These are phyloP conservation scores for Alternaria burnsii DNA, from an alignment of 2,329 filamentous ascomycete species.

Conservation along the genomic window DNA sequence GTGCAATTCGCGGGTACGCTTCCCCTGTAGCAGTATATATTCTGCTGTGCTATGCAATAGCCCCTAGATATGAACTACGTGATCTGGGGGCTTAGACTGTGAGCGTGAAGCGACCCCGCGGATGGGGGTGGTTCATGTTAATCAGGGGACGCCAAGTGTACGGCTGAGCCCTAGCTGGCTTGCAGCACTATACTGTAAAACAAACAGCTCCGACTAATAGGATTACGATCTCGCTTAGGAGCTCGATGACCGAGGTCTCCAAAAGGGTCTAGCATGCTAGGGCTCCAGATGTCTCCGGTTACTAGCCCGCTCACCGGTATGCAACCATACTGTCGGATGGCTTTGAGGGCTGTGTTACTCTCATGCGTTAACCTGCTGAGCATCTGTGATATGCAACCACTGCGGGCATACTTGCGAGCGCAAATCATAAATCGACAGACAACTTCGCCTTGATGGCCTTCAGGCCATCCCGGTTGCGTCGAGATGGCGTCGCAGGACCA, in stretches of 20 bases:
- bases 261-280: conserved; percentile 21
- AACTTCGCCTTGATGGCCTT: neutral
- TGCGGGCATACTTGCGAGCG: conserved; percentile 36
- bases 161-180: conserved; percentile 39
- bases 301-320: conserved; percentile 39
- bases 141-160: conserved; percentile 38
- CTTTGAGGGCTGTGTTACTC: conserved; percentile 33
- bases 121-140: conserved; percentile 27
- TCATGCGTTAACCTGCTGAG: conserved; percentile 32
- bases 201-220: conserved; percentile 31
- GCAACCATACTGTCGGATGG: conserved; percentile 26
- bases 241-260: conserved; percentile 19
- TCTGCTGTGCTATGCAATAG: conserved; percentile 23
- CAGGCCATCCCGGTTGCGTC: neutral
- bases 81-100: conserved; percentile 45
- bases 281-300: conserved; percentile 15
- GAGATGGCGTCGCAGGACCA: conserved; percentile 18
- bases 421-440: neutral
- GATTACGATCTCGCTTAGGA: conserved; percentile 10
- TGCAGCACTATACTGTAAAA: conserved; percentile 39
- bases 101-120: conserved; percentile 33
- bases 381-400: conserved; percentile 27
- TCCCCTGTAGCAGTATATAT: conserved; percentile 42
- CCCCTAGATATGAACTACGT: conserved; percentile 21
- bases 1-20: conserved; percentile 26